Base-by-base conservation (phyloP, 2,329 filamentous ascomycete species). In the Cercospora sojina region DNA sequence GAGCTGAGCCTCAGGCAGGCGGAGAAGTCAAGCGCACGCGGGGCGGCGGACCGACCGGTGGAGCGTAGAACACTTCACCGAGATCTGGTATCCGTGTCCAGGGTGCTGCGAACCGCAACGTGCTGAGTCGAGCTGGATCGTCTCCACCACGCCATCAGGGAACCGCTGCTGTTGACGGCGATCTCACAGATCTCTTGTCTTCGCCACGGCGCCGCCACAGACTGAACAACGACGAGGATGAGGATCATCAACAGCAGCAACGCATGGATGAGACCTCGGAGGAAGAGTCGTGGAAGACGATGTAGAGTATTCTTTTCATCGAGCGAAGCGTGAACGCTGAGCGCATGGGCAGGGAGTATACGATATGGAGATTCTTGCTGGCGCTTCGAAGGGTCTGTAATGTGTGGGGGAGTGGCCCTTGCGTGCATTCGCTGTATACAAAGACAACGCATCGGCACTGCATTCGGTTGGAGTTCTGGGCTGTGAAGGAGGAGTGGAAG, bases 1-100 rank as follows among this genome's bases (percentile, higher is more conserved):
- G 76, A 9, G 71, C 70, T 25, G 72, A 72, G 8, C 68, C 65
- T 8, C 53, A 57, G 3, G 65, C 65, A 47, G 69, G 64, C 8
- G 74, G 72, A 10, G 75, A 76, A 62, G 70, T 68, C n/a, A 76
- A 77, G 71, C 69, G 74, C 20, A 73, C 70, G 38, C 71, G 75
- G 56, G 75, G 74, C 31, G 73, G 73, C 20, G 71, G 62, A 25
- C 51, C 68, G n/a, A 63, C 63, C 20, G 69, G 66, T 27, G 67
- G 66, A 25, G 63, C 66, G 27, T 71, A 71, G 70, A 35, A 57
- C 55, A 32, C 51, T 57, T 43, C 29, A 29, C 49, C 60, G 13
- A n/a, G 25, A 23, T 29, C 58, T 16, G 60, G 60, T 10, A 43
- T 63, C 41, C 60, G 60, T 35, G 32, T 63, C n/a, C 49, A 56